Base-by-base conservation (phyloP, 2,329 filamentous ascomycete genomes). In the Exophiala spinifera region DNA sequence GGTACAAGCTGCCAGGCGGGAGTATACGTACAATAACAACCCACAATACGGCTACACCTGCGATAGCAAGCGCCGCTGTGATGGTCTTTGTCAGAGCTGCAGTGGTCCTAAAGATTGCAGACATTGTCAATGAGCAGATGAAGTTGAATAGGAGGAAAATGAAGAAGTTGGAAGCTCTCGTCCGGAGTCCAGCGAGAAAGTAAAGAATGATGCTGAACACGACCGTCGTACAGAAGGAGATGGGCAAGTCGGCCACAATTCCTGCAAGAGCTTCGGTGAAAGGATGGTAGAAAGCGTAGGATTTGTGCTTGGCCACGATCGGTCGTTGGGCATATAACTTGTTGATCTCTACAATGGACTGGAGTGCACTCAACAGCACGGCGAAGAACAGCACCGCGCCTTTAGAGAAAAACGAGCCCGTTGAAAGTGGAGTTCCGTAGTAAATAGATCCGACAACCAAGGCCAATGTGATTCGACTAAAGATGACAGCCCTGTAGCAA, bases 311-410 rank as follows among this genome's bases (percentile, higher is more conserved):
- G 40, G 79, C 67, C 3, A 85, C 66, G 13, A 85, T 76, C 0
- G 82, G 82, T 0, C 85, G 77, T 19, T 83, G 83, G 11, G 70
- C 74, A 61, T 85, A 87, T 0, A 82, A 82, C 28, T 82, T 78
- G 0, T 79, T 85, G 1, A 88, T 84, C 66, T 89, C 86, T 1
- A 82, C 79, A 76, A 88, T 82, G n/a, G 83, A 77, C 1, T 87
- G 64, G 3, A 88, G 67, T 53, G 77, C 74, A 64, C 86, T 84
- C 66, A 79, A 84, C 0, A 88, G 71, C 0, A 87, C 70, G 0
- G 83, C 73, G 46, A 87, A 79, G 73, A 88, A 88, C 4, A 85
- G 69, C 0, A 83, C 79, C 46, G 84, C 85, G 0, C 78, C 76
- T 63, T 86, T 86, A 62, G 80, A 65, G 65, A 88, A 88, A 0